Evolutionary conservation across 2,329 filamentous ascomycete species (phyloP).

Genomic region (Scytalidium sp.): DNA sequence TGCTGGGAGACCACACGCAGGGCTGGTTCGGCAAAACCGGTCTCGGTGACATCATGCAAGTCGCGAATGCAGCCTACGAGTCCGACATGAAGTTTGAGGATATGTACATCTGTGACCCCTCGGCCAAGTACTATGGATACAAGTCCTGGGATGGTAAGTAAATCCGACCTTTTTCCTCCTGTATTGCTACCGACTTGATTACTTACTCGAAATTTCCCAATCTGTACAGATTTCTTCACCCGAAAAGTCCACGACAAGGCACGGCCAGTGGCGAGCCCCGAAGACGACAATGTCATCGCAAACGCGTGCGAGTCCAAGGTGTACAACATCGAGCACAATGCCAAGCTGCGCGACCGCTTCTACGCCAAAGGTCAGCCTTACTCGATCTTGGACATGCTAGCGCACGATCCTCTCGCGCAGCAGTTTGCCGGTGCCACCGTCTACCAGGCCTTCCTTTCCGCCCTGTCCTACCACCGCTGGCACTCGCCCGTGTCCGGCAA

Average conservation of each 20-base stretch:
- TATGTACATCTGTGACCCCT: conserved; percentile 58
- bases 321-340: conserved; percentile 48
- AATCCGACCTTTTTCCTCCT: conserved; percentile 9
- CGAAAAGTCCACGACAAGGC: conserved; percentile 39
- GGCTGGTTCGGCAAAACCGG: conserved; percentile 57
- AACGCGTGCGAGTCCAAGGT: conserved; percentile 65
- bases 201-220: conserved; percentile 9
- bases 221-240: conserved; percentile 68
- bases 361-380: conserved; percentile 70
- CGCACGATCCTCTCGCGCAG: conserved; percentile 46
- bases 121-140: conserved; percentile 53
- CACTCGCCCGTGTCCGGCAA: conserved; percentile 65
- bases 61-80: neutral
- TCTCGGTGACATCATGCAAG: conserved; percentile 35
- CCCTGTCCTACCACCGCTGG: conserved; percentile 70
- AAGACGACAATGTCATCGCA: conserved; percentile 51
- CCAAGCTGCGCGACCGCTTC: conserved; percentile 58
- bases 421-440: conserved; percentile 62
- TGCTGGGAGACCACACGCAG: conserved; percentile 38
- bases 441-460: conserved; percentile 68
- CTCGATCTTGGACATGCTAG: conserved; percentile 62
- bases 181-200: conserved; percentile 9
- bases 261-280: conserved; percentile 55
- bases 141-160: conserved; percentile 60
- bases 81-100: conserved; percentile 44